A percentile compares a stretch with the other conserved stretches of the same genome.
These are phyloP conservation scores for Coemansia sp. DNA, from an alignment of 192 early-diverging fungal species.

Conservation along the genomic window DNA sequence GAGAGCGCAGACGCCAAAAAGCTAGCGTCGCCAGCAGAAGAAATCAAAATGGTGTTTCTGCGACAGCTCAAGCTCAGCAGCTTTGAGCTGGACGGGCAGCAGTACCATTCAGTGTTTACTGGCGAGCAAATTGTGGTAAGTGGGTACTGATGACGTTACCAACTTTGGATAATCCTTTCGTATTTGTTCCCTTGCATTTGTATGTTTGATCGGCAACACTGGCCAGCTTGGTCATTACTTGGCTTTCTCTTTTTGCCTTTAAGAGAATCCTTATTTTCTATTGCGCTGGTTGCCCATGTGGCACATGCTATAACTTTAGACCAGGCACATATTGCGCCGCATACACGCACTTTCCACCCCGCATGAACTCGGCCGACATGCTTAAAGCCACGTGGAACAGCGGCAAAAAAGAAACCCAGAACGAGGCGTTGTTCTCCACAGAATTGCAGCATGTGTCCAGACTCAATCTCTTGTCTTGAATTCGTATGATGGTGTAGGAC, in stretches of 20 bases:
- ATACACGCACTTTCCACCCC: not conserved
- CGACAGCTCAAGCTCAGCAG: conserved; percentile 46
- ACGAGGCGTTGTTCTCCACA: not conserved
- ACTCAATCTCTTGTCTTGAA: not conserved
- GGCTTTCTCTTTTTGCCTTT: not conserved
- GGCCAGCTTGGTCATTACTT: not conserved
- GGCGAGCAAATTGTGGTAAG: conserved; percentile 54
- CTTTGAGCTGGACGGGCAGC: conserved; percentile 39
- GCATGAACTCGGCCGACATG: not conserved
- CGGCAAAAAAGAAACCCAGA: not conserved
- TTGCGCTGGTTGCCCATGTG: not conserved
- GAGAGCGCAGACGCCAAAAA: conserved; percentile 36
- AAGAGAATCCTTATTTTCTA: not conserved
- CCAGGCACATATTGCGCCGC: conserved; percentile 5
- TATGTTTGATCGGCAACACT: conserved; percentile 2
- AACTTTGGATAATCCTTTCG: not conserved
- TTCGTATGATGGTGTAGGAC: conserved; percentile 25
- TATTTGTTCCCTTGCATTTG: not conserved
- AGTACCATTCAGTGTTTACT: conserved; percentile 53
- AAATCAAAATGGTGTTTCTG: conserved; percentile 51
- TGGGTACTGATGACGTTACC: conserved; percentile 5
- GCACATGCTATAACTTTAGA: not conserved
- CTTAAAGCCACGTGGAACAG: not conserved
- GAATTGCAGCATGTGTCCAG: not conserved
- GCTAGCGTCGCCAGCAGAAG: conserved; percentile 52